Conservation (phyloP, 306 rosid species). For the Luffa aegyptiaca region DNA sequence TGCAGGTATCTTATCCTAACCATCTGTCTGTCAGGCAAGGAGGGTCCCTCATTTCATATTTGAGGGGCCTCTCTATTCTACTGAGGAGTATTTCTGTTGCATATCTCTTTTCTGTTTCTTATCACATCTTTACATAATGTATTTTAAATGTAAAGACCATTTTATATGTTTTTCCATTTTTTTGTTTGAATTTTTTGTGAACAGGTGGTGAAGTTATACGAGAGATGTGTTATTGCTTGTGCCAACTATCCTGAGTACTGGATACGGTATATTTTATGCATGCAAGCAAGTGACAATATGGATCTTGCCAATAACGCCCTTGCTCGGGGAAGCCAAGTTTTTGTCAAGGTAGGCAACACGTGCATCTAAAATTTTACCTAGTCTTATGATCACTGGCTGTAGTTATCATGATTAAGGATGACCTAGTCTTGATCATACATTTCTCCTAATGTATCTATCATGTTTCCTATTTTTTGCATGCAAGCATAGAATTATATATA, state of each 20-base stretch:
- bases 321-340: slow-evolving; percentile 93
- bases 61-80: slow-evolving; percentile 99
- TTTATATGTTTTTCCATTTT: slow-evolving; percentile 3
- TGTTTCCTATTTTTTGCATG: neutral
- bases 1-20: slow-evolving; percentile 98
- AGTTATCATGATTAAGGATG: neutral
- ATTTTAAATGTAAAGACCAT: neutral
- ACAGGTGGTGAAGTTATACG: slow-evolving; percentile 92
- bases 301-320: slow-evolving; percentile 91
- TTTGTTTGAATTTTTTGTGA: slow-evolving; percentile 15
- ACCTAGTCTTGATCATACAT: neutral
- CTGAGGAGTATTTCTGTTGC: slow-evolving; percentile 93
- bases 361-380: neutral
- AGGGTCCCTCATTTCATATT: slow-evolving; percentile 96
- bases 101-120: slow-evolving; percentile 47
- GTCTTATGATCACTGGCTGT: neutral
- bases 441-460: neutral
- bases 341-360: slow-evolving; percentile 65
- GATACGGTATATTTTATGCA: slow-evolving; percentile 71
- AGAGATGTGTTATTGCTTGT: slow-evolving; percentile 93
- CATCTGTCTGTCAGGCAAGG: slow-evolving; percentile 90
- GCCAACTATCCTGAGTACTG: slow-evolving; percentile 98
- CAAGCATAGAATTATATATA: neutral
- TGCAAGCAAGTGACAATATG: slow-evolving; percentile 67
- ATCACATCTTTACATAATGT: slow-evolving; percentile 26